Base-by-base conservation (phyloP, 495 filamentous ascomycete genomes). In the Tuber borchii region DNA sequence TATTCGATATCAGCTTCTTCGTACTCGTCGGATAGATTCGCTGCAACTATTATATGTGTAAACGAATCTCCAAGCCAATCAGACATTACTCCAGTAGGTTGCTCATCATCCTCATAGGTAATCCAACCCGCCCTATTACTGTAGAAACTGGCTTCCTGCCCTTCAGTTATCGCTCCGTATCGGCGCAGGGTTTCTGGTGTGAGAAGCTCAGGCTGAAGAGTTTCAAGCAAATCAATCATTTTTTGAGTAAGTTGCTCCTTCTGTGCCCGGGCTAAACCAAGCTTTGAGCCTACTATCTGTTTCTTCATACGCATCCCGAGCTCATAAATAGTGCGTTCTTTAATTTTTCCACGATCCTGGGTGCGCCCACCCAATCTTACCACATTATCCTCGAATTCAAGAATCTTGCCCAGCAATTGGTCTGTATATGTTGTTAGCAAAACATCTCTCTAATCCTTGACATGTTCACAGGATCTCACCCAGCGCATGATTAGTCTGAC, bases 401-500 rank as follows among this genome's bases (percentile, higher is more conserved):
- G 86, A 34, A 97, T 84, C 70, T 91, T 89, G 6, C 84, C 85
- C 20, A 99, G 86, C 2, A 97, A 84, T 80, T 97, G 95, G 79
- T 97, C 95, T 81, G 22, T 75, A 61, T n/a, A 7, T 14, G 56
- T n/a, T 68, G 26, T 71, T 69, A 75, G 42, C 61, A 61, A 46
- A 46, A 71, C 51, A 39, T 42, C 22, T 34, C 16, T 40, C 16
- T 12, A 39, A 68, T 45, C 22, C 8, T 6, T 20, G 22, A 43
- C n/a, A 14, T 34, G 20, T 31, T 5, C 0, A 3, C 7, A 40
- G n/a, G 45, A 72, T 71, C 37, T 48, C 71, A 81, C 79, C 79
- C 0, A 97, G 83, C 0, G 95, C 95, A 84, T 99, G 94, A 76
- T 99, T 99, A 4, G 95, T 97, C 78, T 97, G 92, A 39, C 93